phyloP scores from a whole-genome alignment of 495 filamentous ascomycete genomes.

The Daldinia concentrica region DNA sequence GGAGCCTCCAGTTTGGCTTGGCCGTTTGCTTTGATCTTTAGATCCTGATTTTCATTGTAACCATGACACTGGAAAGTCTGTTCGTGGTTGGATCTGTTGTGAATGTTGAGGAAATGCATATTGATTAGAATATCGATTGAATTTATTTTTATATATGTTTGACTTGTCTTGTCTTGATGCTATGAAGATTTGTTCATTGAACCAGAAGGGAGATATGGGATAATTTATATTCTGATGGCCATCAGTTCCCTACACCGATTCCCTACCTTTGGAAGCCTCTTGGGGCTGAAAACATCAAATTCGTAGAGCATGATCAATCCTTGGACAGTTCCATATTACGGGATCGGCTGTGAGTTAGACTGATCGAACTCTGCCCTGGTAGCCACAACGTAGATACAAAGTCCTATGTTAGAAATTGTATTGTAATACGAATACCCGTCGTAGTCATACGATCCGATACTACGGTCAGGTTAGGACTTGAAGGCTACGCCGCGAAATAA shows the following conservation, averaged over 20 bases:
- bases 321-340: neutral
- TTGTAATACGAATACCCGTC: slow-evolving; percentile 1
- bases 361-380: neutral
- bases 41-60: slow-evolving; percentile 47
- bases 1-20: slow-evolving; percentile 44
- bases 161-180: neutral
- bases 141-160: neutral
- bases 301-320: neutral
- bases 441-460: slow-evolving; percentile 9
- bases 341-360: neutral
- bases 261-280: neutral
- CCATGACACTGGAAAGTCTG: slow-evolving; percentile 54
- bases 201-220: neutral
- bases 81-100: slow-evolving; percentile 50
- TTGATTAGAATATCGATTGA: neutral
- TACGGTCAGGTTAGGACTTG: slow-evolving; percentile 15
- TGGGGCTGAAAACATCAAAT: neutral
- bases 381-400: neutral
- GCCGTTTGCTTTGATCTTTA: slow-evolving; percentile 44
- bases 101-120: slow-evolving; percentile 45
- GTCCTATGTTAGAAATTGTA: slow-evolving; percentile 3
- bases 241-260: neutral
- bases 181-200: neutral
- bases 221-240: neutral
- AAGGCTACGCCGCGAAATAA: slow-evolving; percentile 33